phyloP scores from a whole-genome alignment of 164 flowering plant genomes.

The Litsea cubeba region DNA sequence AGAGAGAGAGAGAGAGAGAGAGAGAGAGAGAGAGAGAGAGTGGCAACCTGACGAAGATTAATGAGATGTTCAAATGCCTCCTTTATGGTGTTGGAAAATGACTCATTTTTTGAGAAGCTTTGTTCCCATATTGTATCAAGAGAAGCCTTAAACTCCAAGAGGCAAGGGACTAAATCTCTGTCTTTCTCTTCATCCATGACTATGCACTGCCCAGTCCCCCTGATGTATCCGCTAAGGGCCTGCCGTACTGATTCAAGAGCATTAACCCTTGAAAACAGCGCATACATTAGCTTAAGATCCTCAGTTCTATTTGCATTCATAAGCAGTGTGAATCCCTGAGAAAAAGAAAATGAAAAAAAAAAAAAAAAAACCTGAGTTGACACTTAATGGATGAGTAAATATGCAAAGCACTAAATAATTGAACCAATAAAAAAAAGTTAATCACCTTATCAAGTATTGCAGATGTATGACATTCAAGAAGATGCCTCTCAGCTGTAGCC shows the following conservation, averaged over 20 bases:
- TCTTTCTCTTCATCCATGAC: conserved; percentile 98
- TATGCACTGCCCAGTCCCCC: conserved; percentile 78
- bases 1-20: too few relatives aligned
- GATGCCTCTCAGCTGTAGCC: conserved; percentile 82
- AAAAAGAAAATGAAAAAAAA: neutral
- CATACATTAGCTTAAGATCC: conserved; percentile 83
- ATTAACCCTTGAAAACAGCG: conserved; percentile 70
- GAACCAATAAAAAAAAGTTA: neutral
- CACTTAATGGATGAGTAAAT: neutral
- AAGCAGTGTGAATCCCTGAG: conserved; percentile 83
- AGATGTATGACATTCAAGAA: conserved; percentile 81
- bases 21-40: too few relatives aligned
- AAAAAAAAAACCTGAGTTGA: neutral
- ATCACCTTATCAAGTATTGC: conserved; percentile 88
- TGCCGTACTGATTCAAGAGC: conserved; percentile 83
- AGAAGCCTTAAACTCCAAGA: conserved; percentile 82
- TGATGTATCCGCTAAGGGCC: conserved; percentile 73
- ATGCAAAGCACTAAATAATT: neutral
- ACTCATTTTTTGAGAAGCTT: conserved; percentile 79
- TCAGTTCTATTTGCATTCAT: conserved; percentile 93
- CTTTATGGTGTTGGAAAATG: conserved; percentile 79
- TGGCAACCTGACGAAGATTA: conserved; percentile 84
- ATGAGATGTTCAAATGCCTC: conserved; percentile 97
- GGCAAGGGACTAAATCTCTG: conserved; percentile 82
- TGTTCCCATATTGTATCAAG: conserved; percentile 93